phyloP scores from a whole-genome alignment of 2,329 filamentous ascomycete genomes.

The Dactylellina drechsleri region DNA sequence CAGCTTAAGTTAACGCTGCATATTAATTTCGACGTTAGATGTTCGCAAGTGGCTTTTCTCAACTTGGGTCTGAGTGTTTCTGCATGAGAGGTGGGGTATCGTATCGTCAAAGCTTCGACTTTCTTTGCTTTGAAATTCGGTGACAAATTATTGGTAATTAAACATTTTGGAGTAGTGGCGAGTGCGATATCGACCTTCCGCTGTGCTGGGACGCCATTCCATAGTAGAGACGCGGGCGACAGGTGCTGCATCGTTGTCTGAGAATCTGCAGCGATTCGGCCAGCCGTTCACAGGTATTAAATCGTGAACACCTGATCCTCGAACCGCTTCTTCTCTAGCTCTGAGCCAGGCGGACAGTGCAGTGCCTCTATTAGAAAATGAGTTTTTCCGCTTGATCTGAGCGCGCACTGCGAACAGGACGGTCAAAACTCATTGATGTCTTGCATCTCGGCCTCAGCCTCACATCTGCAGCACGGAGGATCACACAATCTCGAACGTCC shows the following conservation, averaged over 20 bases:
- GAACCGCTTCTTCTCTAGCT: conserved; percentile 7
- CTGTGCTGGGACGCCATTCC: no score
- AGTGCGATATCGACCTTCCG: no score
- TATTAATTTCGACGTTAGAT: conserved; percentile 5
- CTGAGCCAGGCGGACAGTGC: no score
- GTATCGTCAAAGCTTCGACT: no score
- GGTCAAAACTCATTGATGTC: conserved; percentile 39
- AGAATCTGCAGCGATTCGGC: not conserved
- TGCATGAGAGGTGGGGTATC: no score
- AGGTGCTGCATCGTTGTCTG: no score
- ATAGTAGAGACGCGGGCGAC: no score
- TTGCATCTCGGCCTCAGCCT: conserved; percentile 24
- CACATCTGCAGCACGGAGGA: conserved; percentile 1
- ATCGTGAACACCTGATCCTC: conserved; percentile 16
- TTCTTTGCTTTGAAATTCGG: no score
- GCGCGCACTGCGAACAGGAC: not conserved
- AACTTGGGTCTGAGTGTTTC: not conserved
- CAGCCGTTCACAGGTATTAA: not conserved
- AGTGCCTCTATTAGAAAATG: no score
- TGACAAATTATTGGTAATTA: no score
- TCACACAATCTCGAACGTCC: not conserved
- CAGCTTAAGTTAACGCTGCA: not conserved
- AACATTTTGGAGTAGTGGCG: no score
- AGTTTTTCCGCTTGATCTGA: no score
- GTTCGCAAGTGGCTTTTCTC: conserved; percentile 20